These are phyloP conservation scores for Whalleya microplaca DNA, from an alignment of 2,329 filamentous ascomycete species.

Conservation along the genomic window DNA sequence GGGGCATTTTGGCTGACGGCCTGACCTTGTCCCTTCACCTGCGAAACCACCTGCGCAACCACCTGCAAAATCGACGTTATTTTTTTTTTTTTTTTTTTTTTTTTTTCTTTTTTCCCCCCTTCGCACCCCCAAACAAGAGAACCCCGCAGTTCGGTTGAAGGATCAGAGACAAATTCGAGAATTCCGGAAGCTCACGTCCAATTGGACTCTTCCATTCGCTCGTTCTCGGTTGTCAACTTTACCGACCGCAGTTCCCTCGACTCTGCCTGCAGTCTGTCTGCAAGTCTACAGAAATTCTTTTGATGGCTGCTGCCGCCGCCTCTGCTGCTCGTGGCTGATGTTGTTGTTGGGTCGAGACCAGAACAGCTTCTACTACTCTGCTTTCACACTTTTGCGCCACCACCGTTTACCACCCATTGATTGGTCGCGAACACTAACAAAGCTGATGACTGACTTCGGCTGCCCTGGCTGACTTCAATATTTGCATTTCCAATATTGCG, in stretches of 20 bases:
- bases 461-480: constrained; percentile 16
- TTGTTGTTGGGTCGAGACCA: not conserved
- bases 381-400: constrained; percentile 19
- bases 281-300: too few species aligned
- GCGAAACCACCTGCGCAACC: too few species aligned
- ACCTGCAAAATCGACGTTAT: too few species aligned
- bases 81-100: too few species aligned
- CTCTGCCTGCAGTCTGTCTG: not conserved
- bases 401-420: constrained; percentile 19
- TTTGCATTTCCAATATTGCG: constrained; percentile 12
- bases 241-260: constrained; percentile 32
- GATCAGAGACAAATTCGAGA: constrained; percentile 28
- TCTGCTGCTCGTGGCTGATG: not conserved
- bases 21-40: not conserved
- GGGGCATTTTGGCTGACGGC: not conserved
- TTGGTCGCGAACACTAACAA: constrained; percentile 13
- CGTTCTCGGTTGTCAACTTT: constrained; percentile 32
- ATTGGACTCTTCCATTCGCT: constrained; percentile 20
- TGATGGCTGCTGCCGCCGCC: not conserved
- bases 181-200: constrained; percentile 27
- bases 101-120: not conserved
- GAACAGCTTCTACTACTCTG: too few species aligned
- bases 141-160: constrained; percentile 34
- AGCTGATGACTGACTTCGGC: constrained; percentile 11
- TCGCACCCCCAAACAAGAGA: not conserved